These are phyloP conservation scores for Boletus bicolor DNA, from an alignment of 768 basidiomycete genomes.

Conservation along the genomic window DNA sequence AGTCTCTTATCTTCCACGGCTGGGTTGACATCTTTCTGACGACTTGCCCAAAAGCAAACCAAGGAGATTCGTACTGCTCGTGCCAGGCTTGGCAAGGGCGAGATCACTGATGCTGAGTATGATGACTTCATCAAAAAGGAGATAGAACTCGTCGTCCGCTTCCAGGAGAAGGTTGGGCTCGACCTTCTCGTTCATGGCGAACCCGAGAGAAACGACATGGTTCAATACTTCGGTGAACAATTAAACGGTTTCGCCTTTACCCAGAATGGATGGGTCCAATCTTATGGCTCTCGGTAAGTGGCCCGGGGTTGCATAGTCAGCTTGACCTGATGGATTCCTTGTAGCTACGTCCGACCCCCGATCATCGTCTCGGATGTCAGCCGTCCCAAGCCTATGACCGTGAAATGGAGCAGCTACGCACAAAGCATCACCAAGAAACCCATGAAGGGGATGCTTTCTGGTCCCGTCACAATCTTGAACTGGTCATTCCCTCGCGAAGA, in stretches of 20 bases:
- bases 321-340: slow-evolving; percentile 7
- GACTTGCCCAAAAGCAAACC: slow-evolving; percentile 70
- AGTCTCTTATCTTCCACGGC: slow-evolving; percentile 19
- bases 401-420: slow-evolving; percentile 95
- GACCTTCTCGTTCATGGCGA: slow-evolving; percentile 99
- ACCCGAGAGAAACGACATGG: slow-evolving; percentile 99
- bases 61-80: slow-evolving; percentile 98
- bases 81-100: slow-evolving; percentile 90
- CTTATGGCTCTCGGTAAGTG: slow-evolving; percentile 93
- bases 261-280: slow-evolving; percentile 98
- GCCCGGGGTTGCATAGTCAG: slow-evolving; percentile 2
- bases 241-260: slow-evolving; percentile 96
- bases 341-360: slow-evolving; percentile 92
- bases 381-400: slow-evolving; percentile 90
- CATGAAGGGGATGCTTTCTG: slow-evolving; percentile 99
- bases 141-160: slow-evolving; percentile 86
- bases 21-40: slow-evolving; percentile 3
- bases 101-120: slow-evolving; percentile 83
- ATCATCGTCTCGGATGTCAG: slow-evolving; percentile 98
- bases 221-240: slow-evolving; percentile 99
- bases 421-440: slow-evolving; percentile 90
- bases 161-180: slow-evolving; percentile 96
- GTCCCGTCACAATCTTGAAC: slow-evolving; percentile 98
- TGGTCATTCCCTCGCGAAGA: slow-evolving; percentile 99
- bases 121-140: slow-evolving; percentile 99